Conservation (phyloP, 2,329 filamentous ascomycete genomes). For the Colletotrichum brevisporum region DNA sequence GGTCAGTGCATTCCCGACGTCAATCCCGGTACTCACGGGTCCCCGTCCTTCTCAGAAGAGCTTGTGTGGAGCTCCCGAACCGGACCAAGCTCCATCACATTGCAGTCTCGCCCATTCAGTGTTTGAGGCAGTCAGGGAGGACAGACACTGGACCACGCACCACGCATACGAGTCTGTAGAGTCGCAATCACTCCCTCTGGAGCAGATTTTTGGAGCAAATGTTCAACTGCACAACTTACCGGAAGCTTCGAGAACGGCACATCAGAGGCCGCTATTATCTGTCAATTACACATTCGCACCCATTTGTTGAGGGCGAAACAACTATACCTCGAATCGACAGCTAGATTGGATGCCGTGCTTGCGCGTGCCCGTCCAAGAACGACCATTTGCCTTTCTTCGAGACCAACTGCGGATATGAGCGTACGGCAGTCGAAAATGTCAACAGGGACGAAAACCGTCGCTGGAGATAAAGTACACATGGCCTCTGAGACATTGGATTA, state of each 20-base stretch:
- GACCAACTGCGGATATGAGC: not conserved
- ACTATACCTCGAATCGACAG: too few relatives aligned
- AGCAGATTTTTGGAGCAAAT: too few relatives aligned
- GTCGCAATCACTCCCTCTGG: too few relatives aligned
- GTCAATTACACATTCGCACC: too few relatives aligned
- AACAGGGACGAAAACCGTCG: not conserved
- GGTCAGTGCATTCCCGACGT: slow-evolving; percentile 29
- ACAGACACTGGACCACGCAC: too few relatives aligned
- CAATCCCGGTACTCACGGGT: slow-evolving; percentile 21
- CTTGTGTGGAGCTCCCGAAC: slow-evolving; percentile 33
- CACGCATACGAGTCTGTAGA: not conserved
- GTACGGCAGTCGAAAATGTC: not conserved
- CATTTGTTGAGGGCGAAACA: too few relatives aligned
- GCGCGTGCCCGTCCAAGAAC: not conserved
- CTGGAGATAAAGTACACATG: not conserved
- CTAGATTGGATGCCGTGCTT: too few relatives aligned
- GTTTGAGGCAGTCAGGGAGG: not conserved
- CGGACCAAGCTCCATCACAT: slow-evolving; percentile 29
- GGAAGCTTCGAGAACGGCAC: too few relatives aligned
- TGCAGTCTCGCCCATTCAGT: not conserved
- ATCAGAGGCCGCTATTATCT: too few relatives aligned
- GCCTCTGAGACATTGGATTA: not conserved
- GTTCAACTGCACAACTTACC: too few relatives aligned
- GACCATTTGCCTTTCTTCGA: not conserved
- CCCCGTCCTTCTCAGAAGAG: slow-evolving; percentile 25